Conservation (phyloP, 2,329 filamentous ascomycete genomes). For the Fusarium pseudonygamai region DNA sequence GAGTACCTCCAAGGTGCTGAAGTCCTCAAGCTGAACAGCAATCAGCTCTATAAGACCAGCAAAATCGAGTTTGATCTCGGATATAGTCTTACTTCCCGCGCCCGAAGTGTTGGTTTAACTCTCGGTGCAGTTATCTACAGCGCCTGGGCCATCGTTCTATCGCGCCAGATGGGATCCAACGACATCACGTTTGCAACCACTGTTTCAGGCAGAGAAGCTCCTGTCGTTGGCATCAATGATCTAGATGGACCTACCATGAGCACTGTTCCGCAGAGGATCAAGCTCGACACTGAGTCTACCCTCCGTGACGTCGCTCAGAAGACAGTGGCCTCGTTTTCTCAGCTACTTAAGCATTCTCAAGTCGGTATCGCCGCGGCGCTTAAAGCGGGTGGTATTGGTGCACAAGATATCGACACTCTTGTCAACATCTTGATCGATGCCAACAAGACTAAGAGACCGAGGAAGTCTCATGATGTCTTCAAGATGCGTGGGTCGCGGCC, state of each 20-base stretch:
- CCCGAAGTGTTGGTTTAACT: neutral
- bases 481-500: neutral
- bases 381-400: neutral
- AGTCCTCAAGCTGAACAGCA: conserved; percentile 3
- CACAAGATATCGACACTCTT: conserved; percentile 22
- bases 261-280: conserved; percentile 37
- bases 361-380: conserved; percentile 35
- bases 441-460: neutral
- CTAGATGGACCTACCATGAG: conserved; percentile 22
- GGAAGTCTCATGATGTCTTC: neutral
- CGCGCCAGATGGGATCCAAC: neutral
- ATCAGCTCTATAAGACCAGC: neutral
- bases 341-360: conserved; percentile 35
- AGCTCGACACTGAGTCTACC: conserved; percentile 13
- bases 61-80: conserved; percentile 4
- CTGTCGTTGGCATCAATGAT: conserved; percentile 16
- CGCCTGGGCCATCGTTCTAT: conserved; percentile 28
- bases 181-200: conserved; percentile 29
- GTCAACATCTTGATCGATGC: conserved; percentile 22
- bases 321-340: neutral
- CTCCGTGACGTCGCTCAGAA: conserved; percentile 38
- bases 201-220: conserved; percentile 26
- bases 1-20: neutral
- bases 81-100: neutral
- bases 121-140: conserved; percentile 25